Base-by-base conservation (phyloP, 2,329 filamentous ascomycete genomes). In the Sarocladium brachiariae region DNA sequence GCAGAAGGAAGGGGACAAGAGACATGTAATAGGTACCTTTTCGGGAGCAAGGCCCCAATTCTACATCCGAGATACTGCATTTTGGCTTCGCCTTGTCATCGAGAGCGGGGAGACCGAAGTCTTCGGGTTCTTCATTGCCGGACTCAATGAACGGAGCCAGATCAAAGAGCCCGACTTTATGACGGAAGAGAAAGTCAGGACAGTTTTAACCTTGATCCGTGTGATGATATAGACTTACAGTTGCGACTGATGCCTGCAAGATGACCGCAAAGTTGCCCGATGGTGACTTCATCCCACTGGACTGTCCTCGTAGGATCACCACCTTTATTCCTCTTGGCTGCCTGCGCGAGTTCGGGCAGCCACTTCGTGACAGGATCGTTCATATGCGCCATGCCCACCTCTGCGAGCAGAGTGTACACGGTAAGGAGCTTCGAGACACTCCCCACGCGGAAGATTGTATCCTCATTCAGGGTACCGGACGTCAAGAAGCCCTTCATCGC, bases 371-470 rank as follows among this genome's bases (percentile, higher is more conserved):
- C 54, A 1, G 61, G 58, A n/a, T 58, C 51, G 24, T 57, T 53
- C 52, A 59, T 58, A n/a, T 57, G 53, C 2, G 41, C 39, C 14
- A 56, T 49, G 0, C 60, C 61, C 4, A 55, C 54, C 8, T 56
- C 53, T 2, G 54, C 49, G 25, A 64, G 52, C 9, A 62, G 49
- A 1, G 58, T 50, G 47, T 64, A 63, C 14, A 58, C 55, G 2
- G 60, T 63, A n/a, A 59, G 52, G 3, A 64, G 41, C 49, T 63
- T 64, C 8, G 61, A 57, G 4, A 63, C 53, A 43, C 60, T 63
- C 1, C 62, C 61, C 4, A 63, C 55, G n/a, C 60, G 59, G 47
- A 53, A 59, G 8, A 61, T 50, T 2, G 61, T 63, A 18, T 53
- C 52, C 11, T 55, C 50, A n/a, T 56, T 56, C 3, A 64, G 38